Percentiles rank a stretch among this genome's conserved stretches.
Evolutionary conservation across 2,329 filamentous ascomycete genomes (phyloP).

Genomic region (Penicillium sp.): DNA sequence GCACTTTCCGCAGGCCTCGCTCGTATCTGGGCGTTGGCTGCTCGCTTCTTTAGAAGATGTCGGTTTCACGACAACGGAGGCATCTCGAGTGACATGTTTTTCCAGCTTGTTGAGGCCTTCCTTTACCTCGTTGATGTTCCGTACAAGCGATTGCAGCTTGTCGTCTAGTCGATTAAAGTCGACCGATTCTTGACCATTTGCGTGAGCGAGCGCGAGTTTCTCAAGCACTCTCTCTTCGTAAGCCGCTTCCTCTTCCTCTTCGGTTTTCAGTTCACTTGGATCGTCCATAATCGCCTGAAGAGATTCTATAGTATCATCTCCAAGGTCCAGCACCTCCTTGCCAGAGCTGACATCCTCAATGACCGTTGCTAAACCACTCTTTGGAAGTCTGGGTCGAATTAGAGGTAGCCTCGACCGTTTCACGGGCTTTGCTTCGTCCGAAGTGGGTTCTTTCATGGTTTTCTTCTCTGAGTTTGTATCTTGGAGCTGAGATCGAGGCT

Average conservation of each 20-base stretch:
- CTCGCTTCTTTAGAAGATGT: slow-evolving; percentile 6
- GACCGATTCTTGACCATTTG: slow-evolving; percentile 22
- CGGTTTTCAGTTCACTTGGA: slow-evolving; percentile 26
- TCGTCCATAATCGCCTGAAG: slow-evolving; percentile 43
- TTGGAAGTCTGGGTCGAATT: slow-evolving; percentile 40
- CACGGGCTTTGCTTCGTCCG: slow-evolving; percentile 1
- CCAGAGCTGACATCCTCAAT: slow-evolving; percentile 42
- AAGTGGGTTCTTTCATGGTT: neutral
- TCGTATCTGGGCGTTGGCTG: neutral
- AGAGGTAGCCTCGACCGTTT: slow-evolving; percentile 26
- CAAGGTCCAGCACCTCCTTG: slow-evolving; percentile 38
- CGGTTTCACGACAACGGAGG: slow-evolving; percentile 14
- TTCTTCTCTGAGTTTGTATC: neutral
- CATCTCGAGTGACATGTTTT: slow-evolving; percentile 33
- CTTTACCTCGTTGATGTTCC: slow-evolving; percentile 43
- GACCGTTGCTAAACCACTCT: slow-evolving; percentile 43
- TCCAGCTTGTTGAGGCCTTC: slow-evolving; percentile 41
- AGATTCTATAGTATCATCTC: slow-evolving; percentile 48
- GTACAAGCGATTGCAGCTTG: slow-evolving; percentile 41
- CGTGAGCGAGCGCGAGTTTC: slow-evolving; percentile 22
- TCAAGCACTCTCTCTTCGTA: slow-evolving; percentile 32
- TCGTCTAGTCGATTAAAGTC: slow-evolving; percentile 39
- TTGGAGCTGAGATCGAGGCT: slow-evolving; percentile 1
- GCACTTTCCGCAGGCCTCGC: slow-evolving; percentile 25
- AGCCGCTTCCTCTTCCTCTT: slow-evolving; percentile 32